These are phyloP conservation scores for Ophiostoma pallidulum DNA, from an alignment of 2,329 filamentous ascomycete genomes.

Conservation along the genomic window DNA sequence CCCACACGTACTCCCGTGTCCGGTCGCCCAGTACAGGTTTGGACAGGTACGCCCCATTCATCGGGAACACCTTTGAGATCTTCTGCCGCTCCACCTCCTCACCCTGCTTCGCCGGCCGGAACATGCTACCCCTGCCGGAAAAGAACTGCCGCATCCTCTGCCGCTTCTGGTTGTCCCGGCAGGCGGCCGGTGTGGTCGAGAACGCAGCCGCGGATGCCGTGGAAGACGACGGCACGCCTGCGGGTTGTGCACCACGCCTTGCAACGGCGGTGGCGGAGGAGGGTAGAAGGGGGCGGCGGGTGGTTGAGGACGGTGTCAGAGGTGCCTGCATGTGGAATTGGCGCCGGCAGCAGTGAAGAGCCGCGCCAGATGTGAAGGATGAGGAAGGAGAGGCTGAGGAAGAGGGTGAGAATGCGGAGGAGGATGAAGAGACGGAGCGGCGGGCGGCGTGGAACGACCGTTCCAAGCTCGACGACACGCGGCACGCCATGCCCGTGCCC, in stretches of 20 bases:
- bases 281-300: not conserved
- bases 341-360: not conserved
- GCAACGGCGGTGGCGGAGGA: not conserved
- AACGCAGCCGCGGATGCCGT: not conserved
- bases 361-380: slow-evolving; percentile 1
- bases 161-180: not conserved
- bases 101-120: not conserved
- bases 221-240: no score
- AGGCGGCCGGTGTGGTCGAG: not conserved
- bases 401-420: not conserved
- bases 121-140: not conserved
- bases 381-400: not conserved
- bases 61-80: slow-evolving; percentile 52
- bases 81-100: not conserved
- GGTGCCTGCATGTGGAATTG: not conserved
- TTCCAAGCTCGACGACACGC: not conserved
- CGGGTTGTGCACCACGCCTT: no score
- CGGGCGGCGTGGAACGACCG: slow-evolving; percentile 4
- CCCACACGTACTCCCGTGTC: slow-evolving; percentile 64
- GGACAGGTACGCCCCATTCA: slow-evolving; percentile 62
- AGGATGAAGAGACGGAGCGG: no score
- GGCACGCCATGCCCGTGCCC: not conserved
- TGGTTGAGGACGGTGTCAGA: not conserved
- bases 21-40: slow-evolving; percentile 64
- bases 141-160: slow-evolving; percentile 1